Conservation (phyloP, 768 basidiomycete genomes). For the Neoboletus brunneissimus region DNA sequence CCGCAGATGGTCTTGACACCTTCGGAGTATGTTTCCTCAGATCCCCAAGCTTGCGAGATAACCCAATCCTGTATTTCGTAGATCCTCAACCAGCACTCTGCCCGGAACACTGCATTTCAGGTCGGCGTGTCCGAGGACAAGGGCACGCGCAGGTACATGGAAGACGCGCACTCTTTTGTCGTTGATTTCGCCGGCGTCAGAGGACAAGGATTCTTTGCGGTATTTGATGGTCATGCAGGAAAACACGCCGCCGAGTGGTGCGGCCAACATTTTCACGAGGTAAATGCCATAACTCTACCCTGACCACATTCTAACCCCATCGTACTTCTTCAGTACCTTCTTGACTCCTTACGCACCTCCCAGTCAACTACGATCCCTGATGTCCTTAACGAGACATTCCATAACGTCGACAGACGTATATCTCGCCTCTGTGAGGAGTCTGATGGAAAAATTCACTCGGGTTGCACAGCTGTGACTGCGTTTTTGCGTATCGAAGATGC, state of each 20-base stretch:
- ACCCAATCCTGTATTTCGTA: conserved; percentile 3
- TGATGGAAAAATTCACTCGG: conserved; percentile 91
- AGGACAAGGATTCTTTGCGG: conserved; percentile 97
- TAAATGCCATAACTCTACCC: conserved; percentile 24
- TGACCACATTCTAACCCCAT: conserved; percentile 6
- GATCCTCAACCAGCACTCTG: conserved; percentile 60
- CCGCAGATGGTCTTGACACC: conserved; percentile 71
- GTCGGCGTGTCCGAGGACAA: conserved; percentile 77
- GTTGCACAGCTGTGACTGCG: conserved; percentile 95
- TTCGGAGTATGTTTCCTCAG: conserved; percentile 57
- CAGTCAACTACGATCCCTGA: conserved; percentile 71
- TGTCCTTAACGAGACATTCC: conserved; percentile 90
- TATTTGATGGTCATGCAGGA: conserved; percentile 98
- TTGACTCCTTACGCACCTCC: conserved; percentile 63
- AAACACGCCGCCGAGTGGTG: conserved; percentile 99
- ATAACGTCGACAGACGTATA: conserved; percentile 81
- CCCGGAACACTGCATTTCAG: conserved; percentile 60
- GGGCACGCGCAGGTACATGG: conserved; percentile 90
- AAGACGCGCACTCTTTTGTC: conserved; percentile 95
- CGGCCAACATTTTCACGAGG: conserved; percentile 93
- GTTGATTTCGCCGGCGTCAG: conserved; percentile 88
- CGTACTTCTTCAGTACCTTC: conserved; percentile 47
- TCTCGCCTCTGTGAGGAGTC: conserved; percentile 84
- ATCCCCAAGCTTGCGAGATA: not conserved
- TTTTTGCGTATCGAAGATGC: conserved; percentile 90